Evolutionary conservation across 2,329 filamentous ascomycete genomes (phyloP), one percentile per base, ranked within the genome.

Genomic region (Pezizomycotina sp.): DNA sequence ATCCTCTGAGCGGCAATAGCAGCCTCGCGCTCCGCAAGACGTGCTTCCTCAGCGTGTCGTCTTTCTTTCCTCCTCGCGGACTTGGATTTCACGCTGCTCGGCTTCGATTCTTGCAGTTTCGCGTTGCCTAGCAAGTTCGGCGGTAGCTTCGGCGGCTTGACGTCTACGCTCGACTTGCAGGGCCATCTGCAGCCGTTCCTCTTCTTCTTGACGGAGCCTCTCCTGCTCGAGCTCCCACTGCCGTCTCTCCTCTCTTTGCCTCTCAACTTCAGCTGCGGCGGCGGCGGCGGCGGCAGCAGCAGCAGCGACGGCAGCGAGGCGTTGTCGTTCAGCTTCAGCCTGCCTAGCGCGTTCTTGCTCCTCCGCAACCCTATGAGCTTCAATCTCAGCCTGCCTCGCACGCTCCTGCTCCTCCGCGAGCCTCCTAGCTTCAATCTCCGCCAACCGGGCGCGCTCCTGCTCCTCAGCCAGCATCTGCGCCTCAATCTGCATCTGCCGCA

Each of bases 341-440:
- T 43, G 35, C 12, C 30, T 20, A n/a, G n/a, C n/a, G 36, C 39
- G 36, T 27, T 36, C 24, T 33, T 43, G 41, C 10, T 38, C 33
- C 28, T 39, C 36, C 16, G 39, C 27, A 24, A 34, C 32, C 27
- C 36, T 35, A 14, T 29, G 41, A 28, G 32, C 36, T 31, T 43
- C 40, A 16, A 43, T 38, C 26, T 43, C 36, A 24, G 37, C 28
- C 14, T 32, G 28, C n/a, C 36, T 31, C 19, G 28, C 27, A 12
- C 41, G 41, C 32, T 43, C 36, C 10, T 29, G 36, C 33, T 43
- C 41, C n/a, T 39, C 36, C 12, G 31, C 41, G 15, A 43, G 32
- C 20, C 41, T 34, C 12, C 32, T 36, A 34, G 41, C 36, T 30
- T 43, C 41, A 13, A 33, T 36, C 9, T 32, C 32, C n/a, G 41